Evolutionary conservation across 208 protist species (phyloP).

Genomic region (Porcisia hertigi): DNA sequence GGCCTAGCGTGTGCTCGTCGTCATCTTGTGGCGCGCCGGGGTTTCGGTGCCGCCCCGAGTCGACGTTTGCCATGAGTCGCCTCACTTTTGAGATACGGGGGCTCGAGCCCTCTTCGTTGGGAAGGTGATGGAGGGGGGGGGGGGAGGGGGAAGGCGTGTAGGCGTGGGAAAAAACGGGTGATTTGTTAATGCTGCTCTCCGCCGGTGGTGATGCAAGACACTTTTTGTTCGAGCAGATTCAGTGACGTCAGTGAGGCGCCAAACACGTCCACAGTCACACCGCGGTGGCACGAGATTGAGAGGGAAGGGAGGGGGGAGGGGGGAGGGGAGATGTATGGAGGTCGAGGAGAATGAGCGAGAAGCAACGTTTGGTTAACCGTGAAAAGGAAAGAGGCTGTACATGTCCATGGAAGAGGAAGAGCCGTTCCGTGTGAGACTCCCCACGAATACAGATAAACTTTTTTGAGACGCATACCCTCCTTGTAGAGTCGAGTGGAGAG

Average conservation of each 20-base stretch:
- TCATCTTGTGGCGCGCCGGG: constrained; percentile 23
- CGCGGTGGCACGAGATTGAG: background rate
- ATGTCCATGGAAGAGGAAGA: background rate
- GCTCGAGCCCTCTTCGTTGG: background rate
- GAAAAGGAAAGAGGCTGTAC: background rate
- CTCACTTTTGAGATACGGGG: constrained; percentile 3
- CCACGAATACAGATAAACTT: background rate
- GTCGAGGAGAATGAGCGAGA: background rate
- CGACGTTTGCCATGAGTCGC: constrained; percentile 12
- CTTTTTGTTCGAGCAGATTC: background rate
- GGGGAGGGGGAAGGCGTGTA: background rate
- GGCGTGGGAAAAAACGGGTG: background rate
- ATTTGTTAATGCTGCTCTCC: background rate
- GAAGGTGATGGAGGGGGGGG: background rate
- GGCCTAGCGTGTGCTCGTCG: constrained; percentile 15
- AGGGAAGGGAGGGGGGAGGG: background rate
- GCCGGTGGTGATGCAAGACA: background rate
- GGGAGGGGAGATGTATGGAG: background rate
- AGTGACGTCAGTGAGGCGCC: background rate
- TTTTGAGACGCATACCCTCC: background rate
- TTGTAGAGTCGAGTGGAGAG: background rate
- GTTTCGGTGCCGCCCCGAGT: constrained; percentile 26
- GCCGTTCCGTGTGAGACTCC: background rate
- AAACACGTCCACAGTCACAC: background rate
- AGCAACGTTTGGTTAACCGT: no score